phyloP scores from a whole-genome alignment of 2,329 filamentous ascomycete species.

The Diaporthe vaccinii region DNA sequence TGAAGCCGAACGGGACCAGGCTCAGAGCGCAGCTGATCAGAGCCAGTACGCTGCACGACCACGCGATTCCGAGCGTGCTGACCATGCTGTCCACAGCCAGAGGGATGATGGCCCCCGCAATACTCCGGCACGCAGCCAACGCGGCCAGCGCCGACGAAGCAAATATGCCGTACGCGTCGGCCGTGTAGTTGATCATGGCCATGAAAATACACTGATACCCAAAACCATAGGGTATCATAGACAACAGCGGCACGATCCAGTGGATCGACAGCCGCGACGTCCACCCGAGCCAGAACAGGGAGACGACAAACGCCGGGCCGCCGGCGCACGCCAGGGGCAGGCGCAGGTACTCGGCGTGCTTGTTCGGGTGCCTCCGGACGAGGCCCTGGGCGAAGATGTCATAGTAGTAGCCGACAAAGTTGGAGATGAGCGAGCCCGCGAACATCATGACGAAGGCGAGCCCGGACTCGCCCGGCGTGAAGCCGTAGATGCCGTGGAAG shows the following conservation, averaged over 20 bases:
- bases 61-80: slow-evolving; percentile 46
- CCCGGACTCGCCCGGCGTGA: slow-evolving; percentile 47
- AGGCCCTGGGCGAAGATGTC: slow-evolving; percentile 43
- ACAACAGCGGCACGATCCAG: slow-evolving; percentile 47
- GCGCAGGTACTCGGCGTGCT: slow-evolving; percentile 47
- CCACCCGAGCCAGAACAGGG: slow-evolving; percentile 49
- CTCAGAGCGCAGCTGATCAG: slow-evolving; percentile 61
- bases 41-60: slow-evolving; percentile 63
- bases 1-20: slow-evolving; percentile 64
- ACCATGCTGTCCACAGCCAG: slow-evolving; percentile 47
- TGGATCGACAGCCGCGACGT: slow-evolving; percentile 44
- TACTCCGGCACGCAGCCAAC: slow-evolving; percentile 45
- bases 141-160: slow-evolving; percentile 48
- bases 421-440: slow-evolving; percentile 45
- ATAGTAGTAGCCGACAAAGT: slow-evolving; percentile 43
- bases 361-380: slow-evolving; percentile 43
- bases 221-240: slow-evolving; percentile 47
- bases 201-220: slow-evolving; percentile 49
- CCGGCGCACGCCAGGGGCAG: slow-evolving; percentile 47
- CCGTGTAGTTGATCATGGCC: slow-evolving; percentile 47
- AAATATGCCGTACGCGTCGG: slow-evolving; percentile 47
- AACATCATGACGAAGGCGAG: slow-evolving; percentile 46
- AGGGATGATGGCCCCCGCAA: slow-evolving; percentile 46
- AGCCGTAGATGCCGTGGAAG: slow-evolving; percentile 49
- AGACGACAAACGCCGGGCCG: slow-evolving; percentile 46